Evolutionary conservation across 768 basidiomycete species (phyloP).

Genomic region (Cystofilobasidium ferigula): DNA sequence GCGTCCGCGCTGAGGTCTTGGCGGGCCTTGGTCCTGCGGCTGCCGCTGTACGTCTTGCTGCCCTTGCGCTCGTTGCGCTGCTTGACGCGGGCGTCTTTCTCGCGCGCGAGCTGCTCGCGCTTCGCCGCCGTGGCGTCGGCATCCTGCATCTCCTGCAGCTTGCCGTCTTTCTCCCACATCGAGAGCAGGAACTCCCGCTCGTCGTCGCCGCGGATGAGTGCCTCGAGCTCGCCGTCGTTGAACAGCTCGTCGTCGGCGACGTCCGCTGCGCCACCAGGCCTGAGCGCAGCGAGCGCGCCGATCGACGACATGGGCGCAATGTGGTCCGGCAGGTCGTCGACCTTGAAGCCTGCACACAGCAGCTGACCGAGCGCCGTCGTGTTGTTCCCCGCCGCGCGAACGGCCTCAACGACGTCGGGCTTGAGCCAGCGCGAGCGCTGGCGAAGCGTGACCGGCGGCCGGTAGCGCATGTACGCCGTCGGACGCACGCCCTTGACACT

Average conservation of each 20-base stretch:
- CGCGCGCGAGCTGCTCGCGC: neutral
- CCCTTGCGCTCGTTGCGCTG: slow-evolving; percentile 7
- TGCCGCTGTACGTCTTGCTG: neutral
- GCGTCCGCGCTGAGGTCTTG: neutral
- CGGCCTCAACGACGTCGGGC: slow-evolving; percentile 2
- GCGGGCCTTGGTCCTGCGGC: neutral
- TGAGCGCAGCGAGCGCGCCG: slow-evolving; percentile 17
- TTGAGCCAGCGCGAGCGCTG: slow-evolving; percentile 17
- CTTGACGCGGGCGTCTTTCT: neutral
- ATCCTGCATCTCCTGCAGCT: slow-evolving; percentile 11
- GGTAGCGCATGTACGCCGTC: slow-evolving; percentile 20
- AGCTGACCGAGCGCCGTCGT: slow-evolving; percentile 15
- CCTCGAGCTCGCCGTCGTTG: slow-evolving; percentile 24
- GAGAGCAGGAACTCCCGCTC: slow-evolving; percentile 7
- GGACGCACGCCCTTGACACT: slow-evolving; percentile 10
- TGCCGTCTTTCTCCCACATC: slow-evolving; percentile 20
- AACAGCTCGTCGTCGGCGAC: slow-evolving; percentile 24
- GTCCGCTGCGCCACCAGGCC: neutral
- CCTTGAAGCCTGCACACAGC: slow-evolving; percentile 9
- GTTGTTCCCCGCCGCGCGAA: neutral
- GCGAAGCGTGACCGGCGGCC: neutral
- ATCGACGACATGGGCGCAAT: slow-evolving; percentile 12
- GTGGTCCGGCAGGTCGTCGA: slow-evolving; percentile 7
- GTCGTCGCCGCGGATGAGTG: slow-evolving; percentile 11
- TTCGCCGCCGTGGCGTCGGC: neutral